Conservation (phyloP, 2,329 filamentous ascomycete genomes). For the Epichloe hybrida region DNA sequence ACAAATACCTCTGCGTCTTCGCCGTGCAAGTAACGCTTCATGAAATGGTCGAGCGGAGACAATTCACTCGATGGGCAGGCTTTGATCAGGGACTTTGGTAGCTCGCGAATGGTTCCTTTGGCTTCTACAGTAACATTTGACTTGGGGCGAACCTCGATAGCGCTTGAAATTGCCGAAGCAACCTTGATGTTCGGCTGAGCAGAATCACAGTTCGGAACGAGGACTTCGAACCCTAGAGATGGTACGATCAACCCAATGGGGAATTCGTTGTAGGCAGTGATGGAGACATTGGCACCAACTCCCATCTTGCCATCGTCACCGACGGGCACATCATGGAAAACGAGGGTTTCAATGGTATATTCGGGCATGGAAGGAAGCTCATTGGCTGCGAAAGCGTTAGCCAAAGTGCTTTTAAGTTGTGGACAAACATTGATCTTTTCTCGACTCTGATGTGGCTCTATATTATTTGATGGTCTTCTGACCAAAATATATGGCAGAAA, state of each 20-base stretch:
- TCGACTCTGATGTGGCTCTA: constrained; percentile 2
- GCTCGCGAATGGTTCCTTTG: constrained; percentile 54
- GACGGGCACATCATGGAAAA: constrained; percentile 57
- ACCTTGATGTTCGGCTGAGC: constrained; percentile 64
- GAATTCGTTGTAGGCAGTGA: constrained; percentile 62
- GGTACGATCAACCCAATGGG: constrained; percentile 67
- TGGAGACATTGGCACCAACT: constrained; percentile 67
- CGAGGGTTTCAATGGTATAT: constrained; percentile 70
- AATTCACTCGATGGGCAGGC: constrained; percentile 63
- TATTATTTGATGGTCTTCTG: constrained; percentile 34
- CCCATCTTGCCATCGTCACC: constrained; percentile 39
- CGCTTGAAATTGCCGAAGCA: constrained; percentile 58
- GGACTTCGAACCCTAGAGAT: constrained; percentile 67
- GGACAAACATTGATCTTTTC: neutral
- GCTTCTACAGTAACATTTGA: constrained; percentile 55
- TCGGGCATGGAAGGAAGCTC: constrained; percentile 66
- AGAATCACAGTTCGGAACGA: constrained; percentile 68
- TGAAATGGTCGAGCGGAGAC: constrained; percentile 72
- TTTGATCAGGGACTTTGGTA: constrained; percentile 60
- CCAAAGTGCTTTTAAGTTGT: constrained; percentile 10
- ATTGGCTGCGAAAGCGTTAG: constrained; percentile 35
- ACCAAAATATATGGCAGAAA: constrained; percentile 47
- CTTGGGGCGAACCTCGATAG: constrained; percentile 54
- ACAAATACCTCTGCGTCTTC: constrained; percentile 69
- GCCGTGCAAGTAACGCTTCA: constrained; percentile 72